These are phyloP conservation scores for Achaetomiella virescens DNA, from an alignment of 495 filamentous ascomycete genomes.

Conservation along the genomic window DNA sequence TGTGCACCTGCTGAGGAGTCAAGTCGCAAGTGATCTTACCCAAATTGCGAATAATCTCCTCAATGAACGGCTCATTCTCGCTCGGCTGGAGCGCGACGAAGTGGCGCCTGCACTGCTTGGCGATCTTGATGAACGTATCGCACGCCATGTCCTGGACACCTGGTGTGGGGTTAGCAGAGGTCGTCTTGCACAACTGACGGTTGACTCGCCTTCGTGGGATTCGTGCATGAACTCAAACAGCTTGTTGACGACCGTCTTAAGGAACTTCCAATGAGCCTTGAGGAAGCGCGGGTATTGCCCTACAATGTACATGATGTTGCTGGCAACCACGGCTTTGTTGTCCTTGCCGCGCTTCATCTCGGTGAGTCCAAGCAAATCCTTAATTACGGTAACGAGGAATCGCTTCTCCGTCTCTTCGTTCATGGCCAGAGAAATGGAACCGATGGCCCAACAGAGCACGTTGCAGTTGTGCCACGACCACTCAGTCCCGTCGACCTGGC, in stretches of 20 bases:
- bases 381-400: conserved; percentile 97
- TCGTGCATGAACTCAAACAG: conserved; percentile 99
- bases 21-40: conserved; percentile 91
- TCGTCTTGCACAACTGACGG: not conserved
- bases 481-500: conserved; percentile 88
- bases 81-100: conserved; percentile 95
- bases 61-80: conserved; percentile 93
- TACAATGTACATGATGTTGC: conserved; percentile 99
- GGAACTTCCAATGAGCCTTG: conserved; percentile 99
- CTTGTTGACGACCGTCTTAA: conserved; percentile 99
- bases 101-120: conserved; percentile 93
- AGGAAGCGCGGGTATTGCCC: conserved; percentile 97
- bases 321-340: conserved; percentile 98
- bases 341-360: conserved; percentile 99
- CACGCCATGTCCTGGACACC: conserved; percentile 99
- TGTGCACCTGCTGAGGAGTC: conserved; percentile 94
- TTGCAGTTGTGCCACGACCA: conserved; percentile 99
- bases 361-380: conserved; percentile 94
- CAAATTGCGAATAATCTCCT: conserved; percentile 95
- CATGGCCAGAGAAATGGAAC: conserved; percentile 97
- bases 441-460: conserved; percentile 98
- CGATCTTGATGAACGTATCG: conserved; percentile 99
- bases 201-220: conserved; percentile 80
- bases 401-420: conserved; percentile 98
- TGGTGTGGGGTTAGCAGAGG: conserved; percentile 25